Base-by-base conservation (phyloP, 1,139 yeast genomes). In the Candida glucosophila region DNA sequence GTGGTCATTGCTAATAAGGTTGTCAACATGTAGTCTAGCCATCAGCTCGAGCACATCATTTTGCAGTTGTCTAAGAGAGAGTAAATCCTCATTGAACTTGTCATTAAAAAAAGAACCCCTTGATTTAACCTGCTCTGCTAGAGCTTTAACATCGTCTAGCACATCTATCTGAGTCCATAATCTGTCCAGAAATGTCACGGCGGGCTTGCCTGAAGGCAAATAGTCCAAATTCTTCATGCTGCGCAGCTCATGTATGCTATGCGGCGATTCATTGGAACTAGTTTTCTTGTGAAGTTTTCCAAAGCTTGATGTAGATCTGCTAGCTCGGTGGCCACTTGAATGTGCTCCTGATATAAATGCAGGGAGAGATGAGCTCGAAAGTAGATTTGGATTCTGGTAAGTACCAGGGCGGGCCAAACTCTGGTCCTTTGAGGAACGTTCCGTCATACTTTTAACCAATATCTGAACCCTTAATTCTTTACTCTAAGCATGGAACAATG, bases 101-200 rank as follows among this genome's bases (percentile, higher is more conserved):
- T 62, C 61, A 25, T 78, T 79, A 44, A 83, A 80, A 47, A 74
- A 78, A 12, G 76, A 70, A 22, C 71, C 72, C 31, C 61, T 64
- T 16, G 54, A 41, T 23, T 60, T 55, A 1, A 74, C 73, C 28
- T 76, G 73, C 11, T 55, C 55, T 0, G 86, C 76, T 67, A 80
- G 67, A 30, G 60, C 61, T 30, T 71, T 70, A 4, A 86, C 93
- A 39, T 83, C 95, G 39, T 83, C 90, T 33, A 88, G 59, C 1
- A 82, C 82, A 43, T 82, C 95, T 24, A 86, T 77, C 42, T 85
- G 93, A 3, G 92, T 77, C 94, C 95, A 86, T 26, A 83, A 56
- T 40, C 72, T 67, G 49, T 83, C 94, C 56, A 77, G 85, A 33
- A 67, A 59, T 22, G 77, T 67, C 9, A 67, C 70, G 29, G 59